These are phyloP conservation scores for Candida tetrigidarum DNA, from an alignment of 1,139 yeast species.

Conservation along the genomic window DNA sequence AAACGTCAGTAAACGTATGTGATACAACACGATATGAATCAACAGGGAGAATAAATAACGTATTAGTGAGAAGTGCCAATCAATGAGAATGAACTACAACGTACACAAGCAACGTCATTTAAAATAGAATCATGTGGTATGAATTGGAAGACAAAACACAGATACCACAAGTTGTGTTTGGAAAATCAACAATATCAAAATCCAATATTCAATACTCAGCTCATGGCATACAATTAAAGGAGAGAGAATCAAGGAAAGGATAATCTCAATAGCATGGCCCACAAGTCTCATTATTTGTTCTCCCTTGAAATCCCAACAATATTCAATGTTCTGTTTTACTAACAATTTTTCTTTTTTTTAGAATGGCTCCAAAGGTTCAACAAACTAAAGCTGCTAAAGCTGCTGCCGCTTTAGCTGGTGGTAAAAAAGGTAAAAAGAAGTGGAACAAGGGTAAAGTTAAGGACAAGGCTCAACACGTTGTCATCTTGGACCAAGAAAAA, in stretches of 20 bases:
- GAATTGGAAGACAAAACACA: too few relatives aligned
- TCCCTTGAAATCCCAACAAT: not conserved
- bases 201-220: too few relatives aligned
- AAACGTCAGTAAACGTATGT: constrained; percentile 20
- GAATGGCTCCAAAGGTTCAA: constrained; percentile 99
- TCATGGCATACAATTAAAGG: too few relatives aligned
- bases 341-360: constrained; percentile 29
- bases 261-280: too few relatives aligned
- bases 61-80: not conserved
- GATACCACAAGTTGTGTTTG: too few relatives aligned
- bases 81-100: not conserved
- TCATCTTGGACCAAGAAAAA: constrained; percentile 96
- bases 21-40: not conserved
- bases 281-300: too few relatives aligned
- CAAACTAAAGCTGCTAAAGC: constrained; percentile 99
- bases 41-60: not conserved
- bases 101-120: too few relatives aligned
- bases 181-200: too few relatives aligned
- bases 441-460: constrained; percentile 99
- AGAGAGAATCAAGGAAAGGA: too few relatives aligned
- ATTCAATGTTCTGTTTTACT: constrained; percentile 25
- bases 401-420: constrained; percentile 99
- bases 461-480: constrained; percentile 99
- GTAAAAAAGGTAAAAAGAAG: constrained; percentile 99
- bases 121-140: too few relatives aligned